Conservation (phyloP, 768 basidiomycete species). For the Chalciporus pseudorubinellus region DNA sequence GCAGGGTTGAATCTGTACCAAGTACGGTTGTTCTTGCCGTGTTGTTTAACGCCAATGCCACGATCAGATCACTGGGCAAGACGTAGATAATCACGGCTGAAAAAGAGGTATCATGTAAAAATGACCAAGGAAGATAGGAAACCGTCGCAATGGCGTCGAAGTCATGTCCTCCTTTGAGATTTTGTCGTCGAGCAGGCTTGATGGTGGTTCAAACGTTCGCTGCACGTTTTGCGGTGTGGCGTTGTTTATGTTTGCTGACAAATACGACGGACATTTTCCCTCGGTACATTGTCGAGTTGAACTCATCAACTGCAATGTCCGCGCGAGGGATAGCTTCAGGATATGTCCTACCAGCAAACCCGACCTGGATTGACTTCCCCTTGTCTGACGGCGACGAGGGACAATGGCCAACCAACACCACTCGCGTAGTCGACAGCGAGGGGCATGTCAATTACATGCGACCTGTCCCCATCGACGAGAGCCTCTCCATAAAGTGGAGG, state of each 20-base stretch:
- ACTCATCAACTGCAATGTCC: slow-evolving; percentile 21
- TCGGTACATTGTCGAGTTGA: neutral
- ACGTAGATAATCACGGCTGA: slow-evolving; percentile 65
- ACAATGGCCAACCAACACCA: slow-evolving; percentile 59
- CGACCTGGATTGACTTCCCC: slow-evolving; percentile 56
- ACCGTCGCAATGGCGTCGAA: neutral
- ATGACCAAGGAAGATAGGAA: neutral
- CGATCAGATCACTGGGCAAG: slow-evolving; percentile 38
- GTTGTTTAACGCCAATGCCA: slow-evolving; percentile 68
- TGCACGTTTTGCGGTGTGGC: no score
- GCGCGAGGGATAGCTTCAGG: slow-evolving; percentile 11
- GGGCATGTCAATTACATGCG: slow-evolving; percentile 75
- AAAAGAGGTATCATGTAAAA: neutral
- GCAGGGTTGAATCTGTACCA: slow-evolving; percentile 36
- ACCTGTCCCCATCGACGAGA: slow-evolving; percentile 48
- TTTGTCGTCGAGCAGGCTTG: neutral
- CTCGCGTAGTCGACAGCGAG: slow-evolving; percentile 49
- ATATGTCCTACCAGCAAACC: slow-evolving; percentile 47
- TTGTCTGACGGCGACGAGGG: slow-evolving; percentile 56
- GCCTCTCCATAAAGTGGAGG: slow-evolving; percentile 59
- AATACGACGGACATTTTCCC: slow-evolving; percentile 4
- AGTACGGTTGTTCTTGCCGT: slow-evolving; percentile 48
- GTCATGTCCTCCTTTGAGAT: neutral
- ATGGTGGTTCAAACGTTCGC: no score
- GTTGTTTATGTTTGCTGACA: no score